Evolutionary conservation across 805 yeast genomes (phyloP).

Genomic region (Suhomyces emberorum): DNA sequence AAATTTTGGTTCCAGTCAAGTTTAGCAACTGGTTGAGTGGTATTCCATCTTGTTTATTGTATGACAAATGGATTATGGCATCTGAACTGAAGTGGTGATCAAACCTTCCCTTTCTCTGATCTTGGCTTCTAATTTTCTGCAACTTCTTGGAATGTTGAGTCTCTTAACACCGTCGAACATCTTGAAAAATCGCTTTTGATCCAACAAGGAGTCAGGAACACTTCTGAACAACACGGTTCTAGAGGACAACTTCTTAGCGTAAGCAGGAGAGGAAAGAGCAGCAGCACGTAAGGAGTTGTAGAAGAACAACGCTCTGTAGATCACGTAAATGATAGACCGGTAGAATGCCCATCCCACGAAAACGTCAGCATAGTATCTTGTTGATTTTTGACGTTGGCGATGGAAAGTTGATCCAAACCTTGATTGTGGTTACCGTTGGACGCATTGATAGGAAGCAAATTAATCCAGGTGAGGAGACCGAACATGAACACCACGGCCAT

Average conservation of each 20-base stretch:
- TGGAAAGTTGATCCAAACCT: slow-evolving; percentile 76
- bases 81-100: too few relatives aligned
- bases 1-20: too few relatives aligned
- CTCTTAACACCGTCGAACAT: slow-evolving; percentile 79
- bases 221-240: slow-evolving; percentile 83
- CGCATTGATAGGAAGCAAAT: slow-evolving; percentile 83
- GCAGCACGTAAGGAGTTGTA: slow-evolving; percentile 76
- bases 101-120: slow-evolving; percentile 59
- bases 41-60: too few relatives aligned
- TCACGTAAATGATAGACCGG: slow-evolving; percentile 62
- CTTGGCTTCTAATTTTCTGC: slow-evolving; percentile 49
- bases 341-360: slow-evolving; percentile 77
- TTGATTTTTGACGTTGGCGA: slow-evolving; percentile 62
- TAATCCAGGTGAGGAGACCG: slow-evolving; percentile 54
- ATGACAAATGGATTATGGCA: too few relatives aligned
- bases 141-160: slow-evolving; percentile 76
- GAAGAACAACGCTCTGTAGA: slow-evolving; percentile 80
- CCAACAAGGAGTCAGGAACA: slow-evolving; percentile 71
- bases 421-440: slow-evolving; percentile 54
- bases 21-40: too few relatives aligned
- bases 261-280: slow-evolving; percentile 75
- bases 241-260: slow-evolving; percentile 69
- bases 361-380: slow-evolving; percentile 84
- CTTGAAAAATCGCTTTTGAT: slow-evolving; percentile 68
- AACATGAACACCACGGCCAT: slow-evolving; percentile 45